phyloP scores from a whole-genome alignment of 2,329 filamentous ascomycete species.

The Pseudogymnoascus sp. region DNA sequence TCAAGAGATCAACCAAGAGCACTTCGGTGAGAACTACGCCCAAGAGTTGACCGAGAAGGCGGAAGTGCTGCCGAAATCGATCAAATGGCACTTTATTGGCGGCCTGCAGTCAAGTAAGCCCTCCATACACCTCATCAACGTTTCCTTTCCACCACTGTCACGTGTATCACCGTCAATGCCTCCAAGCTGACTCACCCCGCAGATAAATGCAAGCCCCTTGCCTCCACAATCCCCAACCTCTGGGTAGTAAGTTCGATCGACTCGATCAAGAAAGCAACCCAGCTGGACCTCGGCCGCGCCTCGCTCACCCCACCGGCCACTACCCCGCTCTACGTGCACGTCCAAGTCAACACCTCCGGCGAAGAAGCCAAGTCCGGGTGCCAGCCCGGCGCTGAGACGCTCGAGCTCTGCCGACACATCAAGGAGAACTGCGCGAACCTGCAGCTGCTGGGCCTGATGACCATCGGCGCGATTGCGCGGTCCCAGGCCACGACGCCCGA shows the following conservation, averaged over 20 bases:
- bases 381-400: slow-evolving; percentile 55
- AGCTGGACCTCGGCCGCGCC: slow-evolving; percentile 70
- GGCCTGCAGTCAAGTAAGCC: slow-evolving; percentile 68
- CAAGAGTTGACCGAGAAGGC: slow-evolving; percentile 87
- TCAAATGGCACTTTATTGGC: slow-evolving; percentile 96
- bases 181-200: slow-evolving; percentile 1
- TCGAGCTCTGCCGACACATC: slow-evolving; percentile 64
- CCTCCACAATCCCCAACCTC: slow-evolving; percentile 76
- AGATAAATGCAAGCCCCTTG: slow-evolving; percentile 87
- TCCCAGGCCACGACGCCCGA: slow-evolving; percentile 67
- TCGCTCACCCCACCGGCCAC: slow-evolving; percentile 38
- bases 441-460: slow-evolving; percentile 81
- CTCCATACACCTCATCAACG: slow-evolving; percentile 6
- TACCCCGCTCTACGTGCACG: slow-evolving; percentile 54
- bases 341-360: slow-evolving; percentile 93
- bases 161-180: not conserved
- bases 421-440: slow-evolving; percentile 65
- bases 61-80: slow-evolving; percentile 64
- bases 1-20: slow-evolving; percentile 51
- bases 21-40: slow-evolving; percentile 97
- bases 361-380: slow-evolving; percentile 82
- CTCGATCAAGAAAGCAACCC: slow-evolving; percentile 75
- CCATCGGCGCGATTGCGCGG: slow-evolving; percentile 88
- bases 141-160: not conserved
- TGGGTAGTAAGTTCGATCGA: slow-evolving; percentile 92